Evolutionary conservation across 75 land plant species (phyloP).

Genomic region (Cupressus sempervirens): DNA sequence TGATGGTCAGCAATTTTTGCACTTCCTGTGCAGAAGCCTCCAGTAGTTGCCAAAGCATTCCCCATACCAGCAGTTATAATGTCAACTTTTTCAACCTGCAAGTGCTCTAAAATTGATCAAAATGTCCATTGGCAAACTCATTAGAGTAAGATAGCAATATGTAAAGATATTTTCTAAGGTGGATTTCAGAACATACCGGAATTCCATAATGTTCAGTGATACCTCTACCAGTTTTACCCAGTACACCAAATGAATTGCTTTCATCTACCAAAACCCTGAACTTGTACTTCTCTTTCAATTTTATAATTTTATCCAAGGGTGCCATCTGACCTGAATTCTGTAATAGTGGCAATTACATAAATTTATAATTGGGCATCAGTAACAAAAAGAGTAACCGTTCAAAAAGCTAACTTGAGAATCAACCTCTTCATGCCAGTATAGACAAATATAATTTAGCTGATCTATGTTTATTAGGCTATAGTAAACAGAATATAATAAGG

Average conservation of each 20-base stretch:
- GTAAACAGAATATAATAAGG: background rate
- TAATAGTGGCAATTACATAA: background rate
- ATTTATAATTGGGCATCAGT: background rate
- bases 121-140: slow-evolving; percentile 2
- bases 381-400: background rate
- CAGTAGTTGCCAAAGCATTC: slow-evolving; percentile 85
- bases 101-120: background rate
- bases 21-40: slow-evolving; percentile 98
- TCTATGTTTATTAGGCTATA: background rate
- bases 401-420: background rate
- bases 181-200: slow-evolving; percentile 50
- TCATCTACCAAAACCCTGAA: slow-evolving; percentile 88
- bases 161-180: background rate
- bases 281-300: slow-evolving; percentile 77
- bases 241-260: slow-evolving; percentile 93
- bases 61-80: slow-evolving; percentile 95
- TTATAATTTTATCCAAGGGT: slow-evolving; percentile 78
- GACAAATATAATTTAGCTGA: background rate
- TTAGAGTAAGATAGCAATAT: background rate
- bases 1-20: slow-evolving; percentile 90
- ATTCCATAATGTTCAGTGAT: slow-evolving; percentile 72
- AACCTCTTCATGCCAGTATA: background rate
- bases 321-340: slow-evolving; percentile 98
- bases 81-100: slow-evolving; percentile 88
- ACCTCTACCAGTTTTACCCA: slow-evolving; percentile 89